Base-by-base conservation (phyloP, 257 asterid species). In the Nicotiana benthamiana region DNA sequence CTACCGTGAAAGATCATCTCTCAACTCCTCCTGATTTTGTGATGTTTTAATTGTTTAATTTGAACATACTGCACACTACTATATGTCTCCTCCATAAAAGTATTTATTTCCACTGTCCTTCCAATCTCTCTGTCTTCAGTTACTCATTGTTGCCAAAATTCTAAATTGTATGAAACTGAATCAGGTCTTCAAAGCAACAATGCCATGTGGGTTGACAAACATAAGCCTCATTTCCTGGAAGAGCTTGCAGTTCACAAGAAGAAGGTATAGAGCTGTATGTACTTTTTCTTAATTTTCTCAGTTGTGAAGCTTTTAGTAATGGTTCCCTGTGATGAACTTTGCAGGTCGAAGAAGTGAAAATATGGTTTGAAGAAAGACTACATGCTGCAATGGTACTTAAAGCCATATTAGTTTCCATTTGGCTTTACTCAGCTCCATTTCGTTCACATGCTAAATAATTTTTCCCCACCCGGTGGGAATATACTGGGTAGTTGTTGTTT, bases 161-260 rank as follows among this genome's bases (percentile, higher is more conserved):
- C 70, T 48, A 67, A 67, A 75, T 80, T 63, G 77, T 34, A 57
- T 79, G 74, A 54, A 59, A 80, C 52, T 66, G 62, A 72, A 52
- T 63, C 83, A 95, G 97, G 94, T 84, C 63, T 53, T 15, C 79
- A 77, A 51, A 82, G 83, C 83, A 87, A 84, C 86, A 86, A 72
- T 82, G 97, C 90, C 83, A 87, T 86, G 67, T 95, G 98, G 98
- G 93, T 87, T 48, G 91, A 89, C 77, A 95, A 87, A 85, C 89
- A 91, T 80, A 92, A 82, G 86, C 98, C 98, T 80, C 82, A 75
- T 64, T 84, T 88, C 80, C 82, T 95, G 85, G 95, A 89, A 85
- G 97, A 93, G 83, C 93, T 95, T 66, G 97, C 98, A 2, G 97
- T 95, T 87, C 97, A 95, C 72, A 95, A 92, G 88, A 95, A 95